Percentiles rank a stretch among this genome's conserved stretches.
Conservation (phyloP, 2,329 filamentous ascomycete species). For the Chaetomiaceae sp. region DNA sequence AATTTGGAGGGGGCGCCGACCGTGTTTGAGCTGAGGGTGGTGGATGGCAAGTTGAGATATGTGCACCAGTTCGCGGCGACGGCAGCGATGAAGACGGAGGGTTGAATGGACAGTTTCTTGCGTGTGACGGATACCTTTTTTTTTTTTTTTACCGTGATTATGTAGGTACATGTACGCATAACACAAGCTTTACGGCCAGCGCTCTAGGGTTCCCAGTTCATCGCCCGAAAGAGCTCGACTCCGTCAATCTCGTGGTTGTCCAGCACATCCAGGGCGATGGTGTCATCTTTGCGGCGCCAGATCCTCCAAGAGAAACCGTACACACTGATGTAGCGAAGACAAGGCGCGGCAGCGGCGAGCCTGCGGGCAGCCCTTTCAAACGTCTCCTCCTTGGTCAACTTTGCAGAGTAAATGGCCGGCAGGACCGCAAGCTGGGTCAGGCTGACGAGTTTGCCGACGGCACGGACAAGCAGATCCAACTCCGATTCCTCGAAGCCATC, state of each 20-base stretch:
- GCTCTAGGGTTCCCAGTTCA: background rate
- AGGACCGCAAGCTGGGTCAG: conserved; percentile 3
- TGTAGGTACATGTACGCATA: too few species aligned
- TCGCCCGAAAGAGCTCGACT: background rate
- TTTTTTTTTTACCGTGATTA: too few species aligned
- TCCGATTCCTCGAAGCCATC: background rate
- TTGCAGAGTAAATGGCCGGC: background rate
- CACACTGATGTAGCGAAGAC: conserved; percentile 3
- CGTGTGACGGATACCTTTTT: too few species aligned
- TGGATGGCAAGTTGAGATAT: conserved; percentile 9
- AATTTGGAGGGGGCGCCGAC: background rate
- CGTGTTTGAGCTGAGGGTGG: conserved; percentile 6
- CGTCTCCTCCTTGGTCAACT: too few species aligned
- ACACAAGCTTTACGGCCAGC: too few species aligned
- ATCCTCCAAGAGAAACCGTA: background rate
- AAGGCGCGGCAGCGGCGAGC: background rate
- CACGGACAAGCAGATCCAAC: background rate
- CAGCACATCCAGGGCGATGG: background rate
- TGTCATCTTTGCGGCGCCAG: background rate
- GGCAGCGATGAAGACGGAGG: background rate
- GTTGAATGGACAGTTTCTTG: background rate
- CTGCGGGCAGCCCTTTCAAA: background rate
- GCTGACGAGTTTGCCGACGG: background rate
- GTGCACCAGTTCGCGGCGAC: conserved; percentile 2
- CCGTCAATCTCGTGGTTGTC: background rate